Base-by-base conservation (phyloP, 179 eudicot genomes). In the Nepenthes alata region DNA sequence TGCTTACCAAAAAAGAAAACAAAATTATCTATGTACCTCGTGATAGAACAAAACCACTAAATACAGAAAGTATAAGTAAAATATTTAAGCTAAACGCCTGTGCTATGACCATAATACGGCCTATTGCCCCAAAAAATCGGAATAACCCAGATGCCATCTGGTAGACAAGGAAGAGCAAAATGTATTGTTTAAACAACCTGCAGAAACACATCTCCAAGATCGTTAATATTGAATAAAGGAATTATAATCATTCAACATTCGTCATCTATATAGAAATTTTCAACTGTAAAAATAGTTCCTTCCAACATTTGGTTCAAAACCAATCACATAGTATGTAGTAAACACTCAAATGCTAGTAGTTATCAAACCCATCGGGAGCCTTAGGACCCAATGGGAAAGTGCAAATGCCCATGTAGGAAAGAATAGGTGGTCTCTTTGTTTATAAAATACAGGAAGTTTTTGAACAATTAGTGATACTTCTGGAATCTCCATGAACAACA, bases 371-470 rank as follows among this genome's bases (percentile, higher is more conserved):
- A 82, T 54, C 0, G 90, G 90, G 41, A 84, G 76, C 57, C 78
- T 78, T 6, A 84, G 74, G 70, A 86, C 39, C 87, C 95, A 86
- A 11, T 62, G 41, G 2, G 89, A 83, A 48, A 86, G 66, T 9
- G 81, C 66, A 56, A 81, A 84, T 2, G 81, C 76, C 89, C 89
- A 86, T 6, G 81, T 38, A 3, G 89, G 89, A 35, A 75, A 86
- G 69, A 86, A 86, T 36, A 77, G 78, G 47, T 77, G 75, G 63
- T 81, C 89, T 7, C 89, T 62, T 10, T 84, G 89, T 71, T 86
- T 86, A 63, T 86, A 86, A 61, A 84, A 84, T 10, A 77, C 85
- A 0, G 95, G 84, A 64, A 85, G 91, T 66, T 81, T 83, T 6
- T 68, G 57, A 58, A 85, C 77, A 5, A 80, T 75, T 79, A 80